Evolutionary conservation across 257 asterid species (phyloP).

Genomic region (Penstemon newberryi): DNA sequence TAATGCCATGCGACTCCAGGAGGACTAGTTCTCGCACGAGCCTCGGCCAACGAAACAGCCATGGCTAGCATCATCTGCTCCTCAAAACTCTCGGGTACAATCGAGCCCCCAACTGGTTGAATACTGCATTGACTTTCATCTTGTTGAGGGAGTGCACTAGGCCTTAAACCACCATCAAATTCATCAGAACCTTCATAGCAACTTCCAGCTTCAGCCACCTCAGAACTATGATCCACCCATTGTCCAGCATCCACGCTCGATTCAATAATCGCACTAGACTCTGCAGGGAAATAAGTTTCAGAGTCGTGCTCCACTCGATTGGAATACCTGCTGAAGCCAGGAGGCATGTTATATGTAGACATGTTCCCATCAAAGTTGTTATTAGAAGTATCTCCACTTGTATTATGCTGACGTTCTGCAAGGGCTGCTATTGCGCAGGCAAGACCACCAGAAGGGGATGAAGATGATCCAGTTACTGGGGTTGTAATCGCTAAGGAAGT

Average conservation of each 20-base stretch:
- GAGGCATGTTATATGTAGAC: conserved; percentile 40
- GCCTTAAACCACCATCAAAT: conserved; percentile 35
- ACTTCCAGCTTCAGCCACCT: conserved; percentile 58
- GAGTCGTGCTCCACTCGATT: conserved; percentile 48
- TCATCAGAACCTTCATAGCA: conserved; percentile 66
- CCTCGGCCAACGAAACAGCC: conserved; percentile 96
- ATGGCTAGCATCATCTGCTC: conserved; percentile 89
- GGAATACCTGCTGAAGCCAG: conserved; percentile 42
- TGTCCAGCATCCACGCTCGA: conserved; percentile 43
- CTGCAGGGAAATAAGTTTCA: conserved; percentile 46
- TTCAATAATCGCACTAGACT: conserved; percentile 29
- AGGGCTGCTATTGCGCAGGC: conserved; percentile 94
- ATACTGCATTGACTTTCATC: conserved; percentile 44
- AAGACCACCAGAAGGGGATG: conserved; percentile 89
- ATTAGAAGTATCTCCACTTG: conserved; percentile 51
- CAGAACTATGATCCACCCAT: conserved; percentile 47
- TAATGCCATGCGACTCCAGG: conserved; percentile 80
- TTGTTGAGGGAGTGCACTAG: conserved; percentile 34
- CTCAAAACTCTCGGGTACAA: conserved; percentile 85
- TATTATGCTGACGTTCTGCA: conserved; percentile 77
- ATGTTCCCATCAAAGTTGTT: conserved; percentile 38
- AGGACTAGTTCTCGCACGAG: conserved; percentile 59
- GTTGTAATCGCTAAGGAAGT: conserved; percentile 30
- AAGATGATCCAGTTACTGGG: conserved; percentile 48
- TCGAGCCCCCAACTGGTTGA: conserved; percentile 44